These are phyloP conservation scores for Globisporangium abappressorium DNA, from an alignment of 352 stramenopile genomes.

Conservation along the genomic window DNA sequence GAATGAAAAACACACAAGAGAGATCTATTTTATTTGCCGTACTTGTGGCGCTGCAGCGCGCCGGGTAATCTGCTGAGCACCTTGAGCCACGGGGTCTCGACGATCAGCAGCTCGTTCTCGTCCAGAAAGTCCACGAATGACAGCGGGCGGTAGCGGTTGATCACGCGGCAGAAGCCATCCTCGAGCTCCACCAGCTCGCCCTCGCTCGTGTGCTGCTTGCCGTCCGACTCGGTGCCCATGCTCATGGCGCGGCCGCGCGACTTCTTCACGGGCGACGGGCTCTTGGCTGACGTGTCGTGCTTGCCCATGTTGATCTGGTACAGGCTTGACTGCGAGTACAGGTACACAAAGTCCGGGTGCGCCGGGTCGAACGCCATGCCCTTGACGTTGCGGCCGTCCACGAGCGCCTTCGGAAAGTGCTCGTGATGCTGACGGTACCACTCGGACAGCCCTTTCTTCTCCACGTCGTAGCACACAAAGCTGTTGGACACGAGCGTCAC, in stretches of 20 bases:
- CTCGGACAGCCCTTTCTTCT: conserved; percentile 70
- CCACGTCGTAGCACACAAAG: conserved; percentile 84
- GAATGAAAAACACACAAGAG: background rate
- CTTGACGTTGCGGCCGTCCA: conserved; percentile 75
- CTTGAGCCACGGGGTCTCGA: conserved; percentile 86
- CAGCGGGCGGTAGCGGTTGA: conserved; percentile 83
- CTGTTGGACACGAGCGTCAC: conserved; percentile 82
- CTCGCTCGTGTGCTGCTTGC: conserved; percentile 47
- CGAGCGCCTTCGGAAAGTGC: conserved; percentile 68
- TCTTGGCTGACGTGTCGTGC: conserved; percentile 22
- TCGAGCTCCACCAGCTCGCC: conserved; percentile 60
- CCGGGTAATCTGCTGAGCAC: conserved; percentile 77
- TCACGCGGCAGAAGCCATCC: conserved; percentile 67
- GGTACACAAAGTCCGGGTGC: conserved; percentile 68
- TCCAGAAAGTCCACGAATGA: conserved; percentile 82
- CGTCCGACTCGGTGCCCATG: conserved; percentile 56
- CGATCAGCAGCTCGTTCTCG: conserved; percentile 71
- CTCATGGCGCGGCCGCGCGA: conserved; percentile 44
- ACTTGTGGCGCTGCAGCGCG: conserved; percentile 83
- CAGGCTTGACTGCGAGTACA: conserved; percentile 78
- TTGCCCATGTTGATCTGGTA: conserved; percentile 84
- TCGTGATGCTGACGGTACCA: conserved; percentile 73
- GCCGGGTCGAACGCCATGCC: conserved; percentile 78
- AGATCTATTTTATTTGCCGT: conserved; percentile 77
- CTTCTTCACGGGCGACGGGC: conserved; percentile 36